A percentile compares a stretch with the other conserved stretches of the same genome.
Conservation (phyloP, 163 green algal species). For the Dunaliella salina region DNA sequence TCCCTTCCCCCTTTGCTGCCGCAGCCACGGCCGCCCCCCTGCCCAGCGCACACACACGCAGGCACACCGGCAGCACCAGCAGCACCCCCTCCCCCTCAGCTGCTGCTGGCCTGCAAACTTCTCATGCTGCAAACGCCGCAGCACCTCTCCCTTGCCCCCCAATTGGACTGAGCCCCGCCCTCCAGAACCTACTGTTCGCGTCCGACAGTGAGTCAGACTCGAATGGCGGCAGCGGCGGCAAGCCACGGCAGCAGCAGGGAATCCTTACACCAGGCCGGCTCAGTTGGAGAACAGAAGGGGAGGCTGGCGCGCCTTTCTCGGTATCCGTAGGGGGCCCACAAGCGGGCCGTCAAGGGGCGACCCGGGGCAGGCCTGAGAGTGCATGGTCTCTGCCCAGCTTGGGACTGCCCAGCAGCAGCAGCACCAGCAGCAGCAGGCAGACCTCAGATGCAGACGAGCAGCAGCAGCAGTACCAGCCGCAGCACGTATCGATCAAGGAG, state of each 20-base stretch:
- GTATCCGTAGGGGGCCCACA: neutral
- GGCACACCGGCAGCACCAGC: no score
- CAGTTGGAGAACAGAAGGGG: no score
- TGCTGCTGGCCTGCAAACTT: neutral
- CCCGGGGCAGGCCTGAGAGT: neutral
- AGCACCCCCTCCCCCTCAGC: no score
- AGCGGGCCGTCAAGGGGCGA: neutral
- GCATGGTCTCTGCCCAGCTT: neutral
- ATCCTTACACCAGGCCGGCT: no score
- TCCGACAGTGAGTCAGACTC: neutral
- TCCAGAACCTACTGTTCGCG: neutral
- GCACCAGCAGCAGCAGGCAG: neutral
- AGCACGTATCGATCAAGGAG: neutral
- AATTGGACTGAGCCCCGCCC: neutral
- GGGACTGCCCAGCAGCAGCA: neutral
- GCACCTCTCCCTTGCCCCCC: neutral
- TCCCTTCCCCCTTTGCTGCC: no score
- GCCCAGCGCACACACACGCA: no score
- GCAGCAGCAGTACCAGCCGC: neutral
- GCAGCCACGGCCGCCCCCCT: no score
- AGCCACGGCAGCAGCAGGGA: neutral
- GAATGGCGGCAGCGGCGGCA: neutral
- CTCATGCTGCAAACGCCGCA: no score
- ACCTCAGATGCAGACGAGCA: neutral
- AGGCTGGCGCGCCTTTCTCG: neutral